Evolutionary conservation across 306 rosid genomes (phyloP).

Genomic region (Cercis canadensis): DNA sequence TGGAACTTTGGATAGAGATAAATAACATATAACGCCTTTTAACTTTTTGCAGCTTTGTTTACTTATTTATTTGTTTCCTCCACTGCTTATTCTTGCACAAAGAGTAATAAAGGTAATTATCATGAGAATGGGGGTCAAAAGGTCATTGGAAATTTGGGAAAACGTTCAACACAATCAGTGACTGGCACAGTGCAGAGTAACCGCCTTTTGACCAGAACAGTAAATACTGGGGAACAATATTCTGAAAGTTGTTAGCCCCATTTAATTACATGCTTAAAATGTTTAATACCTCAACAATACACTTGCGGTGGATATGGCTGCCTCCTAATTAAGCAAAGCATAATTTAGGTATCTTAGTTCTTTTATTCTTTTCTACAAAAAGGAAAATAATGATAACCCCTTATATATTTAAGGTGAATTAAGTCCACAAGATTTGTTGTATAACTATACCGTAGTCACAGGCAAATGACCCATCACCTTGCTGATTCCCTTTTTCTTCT

Average conservation of each 20-base stretch:
- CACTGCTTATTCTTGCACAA: background rate
- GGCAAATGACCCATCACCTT: too few relatives aligned
- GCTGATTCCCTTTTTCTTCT: background rate
- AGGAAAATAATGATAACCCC: background rate
- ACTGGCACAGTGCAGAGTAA: constrained; percentile 41
- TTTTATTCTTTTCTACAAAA: background rate
- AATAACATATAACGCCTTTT: background rate
- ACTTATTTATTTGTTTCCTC: background rate
- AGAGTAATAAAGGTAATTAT: constrained; percentile 40
- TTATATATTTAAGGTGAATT: background rate
- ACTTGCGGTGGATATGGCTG: background rate
- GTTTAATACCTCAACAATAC: constrained; percentile 19
- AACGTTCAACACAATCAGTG: constrained; percentile 38
- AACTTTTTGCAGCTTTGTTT: constrained; percentile 23
- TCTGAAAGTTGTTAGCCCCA: constrained; percentile 37
- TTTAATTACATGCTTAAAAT: constrained; percentile 26
- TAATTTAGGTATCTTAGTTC: background rate
- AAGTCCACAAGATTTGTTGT: background rate
- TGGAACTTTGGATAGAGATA: background rate
- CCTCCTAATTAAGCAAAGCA: constrained; percentile 11
- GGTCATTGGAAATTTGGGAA: constrained; percentile 35
- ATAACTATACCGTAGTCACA: background rate
- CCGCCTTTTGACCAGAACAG: constrained; percentile 52
- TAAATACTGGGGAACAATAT: background rate
- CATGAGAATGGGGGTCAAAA: constrained; percentile 33